phyloP scores from a whole-genome alignment of 2,329 filamentous ascomycete species.

The Chaetomium sp. region DNA sequence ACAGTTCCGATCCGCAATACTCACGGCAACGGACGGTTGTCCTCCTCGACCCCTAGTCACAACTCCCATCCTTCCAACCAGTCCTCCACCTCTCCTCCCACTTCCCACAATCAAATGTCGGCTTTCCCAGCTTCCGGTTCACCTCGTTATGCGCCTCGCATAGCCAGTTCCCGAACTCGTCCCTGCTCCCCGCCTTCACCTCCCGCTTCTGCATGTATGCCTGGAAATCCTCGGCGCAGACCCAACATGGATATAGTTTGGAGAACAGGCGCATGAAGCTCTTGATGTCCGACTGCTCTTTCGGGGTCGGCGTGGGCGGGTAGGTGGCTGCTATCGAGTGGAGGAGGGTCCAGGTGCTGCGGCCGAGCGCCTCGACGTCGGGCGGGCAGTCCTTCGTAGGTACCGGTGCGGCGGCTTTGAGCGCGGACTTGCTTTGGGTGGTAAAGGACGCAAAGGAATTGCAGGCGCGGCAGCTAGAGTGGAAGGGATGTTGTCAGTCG shows the following conservation, averaged over 20 bases:
- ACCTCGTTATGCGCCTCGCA: conserved; percentile 87
- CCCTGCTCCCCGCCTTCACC: conserved; percentile 60
- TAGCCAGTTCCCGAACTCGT: conserved; percentile 79
- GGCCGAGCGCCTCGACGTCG: conserved; percentile 84
- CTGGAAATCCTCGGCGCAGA: conserved; percentile 90
- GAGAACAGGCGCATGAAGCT: conserved; percentile 81
- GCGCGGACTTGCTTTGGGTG: conserved; percentile 51
- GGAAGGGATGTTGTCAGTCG: background rate
- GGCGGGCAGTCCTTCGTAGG: conserved; percentile 71
- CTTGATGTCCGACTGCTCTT: conserved; percentile 74
- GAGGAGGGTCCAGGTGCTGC: conserved; percentile 88
- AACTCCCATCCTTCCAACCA: conserved; percentile 74
- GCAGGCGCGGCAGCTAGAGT: conserved; percentile 68
- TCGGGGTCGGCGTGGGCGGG: conserved; percentile 66
- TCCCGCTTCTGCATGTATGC: conserved; percentile 74
- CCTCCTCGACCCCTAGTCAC: conserved; percentile 46
- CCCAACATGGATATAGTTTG: conserved; percentile 91
- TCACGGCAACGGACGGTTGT: background rate
- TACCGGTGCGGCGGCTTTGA: conserved; percentile 47
- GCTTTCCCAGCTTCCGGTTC: conserved; percentile 87
- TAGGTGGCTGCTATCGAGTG: conserved; percentile 90
- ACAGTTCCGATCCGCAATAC: background rate
- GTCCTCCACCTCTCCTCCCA: conserved; percentile 97
- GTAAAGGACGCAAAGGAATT: conserved; percentile 67
- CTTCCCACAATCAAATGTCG: conserved; percentile 80